Base-by-base conservation (phyloP, 768 basidiomycete genomes). In the Hericium coralloides region DNA sequence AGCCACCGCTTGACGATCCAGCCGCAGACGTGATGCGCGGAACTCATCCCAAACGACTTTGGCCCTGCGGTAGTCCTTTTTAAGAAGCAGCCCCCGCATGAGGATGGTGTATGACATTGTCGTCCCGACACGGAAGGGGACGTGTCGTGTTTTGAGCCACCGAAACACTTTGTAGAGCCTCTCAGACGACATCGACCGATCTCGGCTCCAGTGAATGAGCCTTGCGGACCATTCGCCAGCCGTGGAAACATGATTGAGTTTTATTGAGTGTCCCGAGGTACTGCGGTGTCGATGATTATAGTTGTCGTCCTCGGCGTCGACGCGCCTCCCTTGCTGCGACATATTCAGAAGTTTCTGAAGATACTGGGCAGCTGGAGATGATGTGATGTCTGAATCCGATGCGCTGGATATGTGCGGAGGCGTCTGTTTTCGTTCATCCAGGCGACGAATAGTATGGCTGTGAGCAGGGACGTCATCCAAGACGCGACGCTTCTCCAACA, bases 51-150 rank as follows among this genome's bases (percentile, higher is more conserved):
- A 65, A 8, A 66, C 49, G 6, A 53, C 69, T 69, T 73, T 63
- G 0, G 85, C 83, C 2, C 70, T 65, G 7, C 64, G 51, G 55
- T 67, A 68, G 14, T 74, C 73, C 25, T 69, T 60, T 49, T 79
- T 78, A 12, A 69, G 67, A 12, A 84, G 60, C 8, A 87, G 68
- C 0, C 79, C 83, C 31, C 76, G 76, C 41, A 87, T 73, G 57
- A 83, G 67, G 26, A 81, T 68, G 18, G 81, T 83, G 62, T 83
- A 78, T 0, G 82, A 76, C 0, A 71, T 76, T 12, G 74, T 68
- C 18, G 54, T 60, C 2, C 73, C 79, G 0, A 78, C 75, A 25
- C 67, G 69, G 22, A 78, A 68, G 18, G 31, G 31, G 10, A 31
- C 31, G 7, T 6, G 31, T 31, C 7, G 7, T 8, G 31, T 2